phyloP scores from a whole-genome alignment of 345 rosid genomes.

The Raphanus raphanistrum region DNA sequence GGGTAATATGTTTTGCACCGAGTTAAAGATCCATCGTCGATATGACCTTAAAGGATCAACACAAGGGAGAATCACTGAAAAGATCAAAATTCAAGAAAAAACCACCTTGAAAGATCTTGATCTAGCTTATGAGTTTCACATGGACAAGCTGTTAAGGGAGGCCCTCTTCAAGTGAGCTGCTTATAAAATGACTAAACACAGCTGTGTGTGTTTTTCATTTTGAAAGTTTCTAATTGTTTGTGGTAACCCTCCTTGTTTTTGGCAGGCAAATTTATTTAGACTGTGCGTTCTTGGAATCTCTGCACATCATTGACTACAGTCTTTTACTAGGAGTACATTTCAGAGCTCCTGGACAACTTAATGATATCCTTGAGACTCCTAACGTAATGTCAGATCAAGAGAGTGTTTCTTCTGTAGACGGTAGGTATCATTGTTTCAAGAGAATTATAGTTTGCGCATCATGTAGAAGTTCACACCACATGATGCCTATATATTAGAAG shows the following conservation, averaged over 20 bases:
- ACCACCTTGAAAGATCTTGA: slow-evolving; percentile 92
- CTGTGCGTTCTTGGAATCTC: slow-evolving; percentile 79
- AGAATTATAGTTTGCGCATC: no score
- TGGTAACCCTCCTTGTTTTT: slow-evolving; percentile 12
- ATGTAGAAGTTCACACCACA: no score
- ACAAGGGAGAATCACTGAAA: slow-evolving; percentile 73
- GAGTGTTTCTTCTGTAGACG: slow-evolving; percentile 45
- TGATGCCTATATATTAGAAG: neutral
- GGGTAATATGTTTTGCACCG: slow-evolving; percentile 99
- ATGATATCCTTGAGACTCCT: slow-evolving; percentile 54
- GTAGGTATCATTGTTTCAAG: slow-evolving; percentile 45
- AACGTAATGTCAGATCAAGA: slow-evolving; percentile 43
- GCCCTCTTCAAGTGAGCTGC: slow-evolving; percentile 74
- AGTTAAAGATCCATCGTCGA: slow-evolving; percentile 79
- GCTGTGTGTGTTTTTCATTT: neutral
- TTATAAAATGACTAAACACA: neutral
- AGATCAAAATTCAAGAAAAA: slow-evolving; percentile 60
- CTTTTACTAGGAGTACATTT: slow-evolving; percentile 82
- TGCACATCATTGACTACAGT: slow-evolving; percentile 82
- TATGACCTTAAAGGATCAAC: slow-evolving; percentile 95
- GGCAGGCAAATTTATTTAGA: slow-evolving; percentile 74
- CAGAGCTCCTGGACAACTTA: slow-evolving; percentile 78
- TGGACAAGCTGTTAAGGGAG: slow-evolving; percentile 81
- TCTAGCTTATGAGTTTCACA: slow-evolving; percentile 71
- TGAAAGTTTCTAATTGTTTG: slow-evolving; percentile 10